Evolutionary conservation across 2,329 filamentous ascomycete genomes (phyloP).

Genomic region (Macrophomina tecta): DNA sequence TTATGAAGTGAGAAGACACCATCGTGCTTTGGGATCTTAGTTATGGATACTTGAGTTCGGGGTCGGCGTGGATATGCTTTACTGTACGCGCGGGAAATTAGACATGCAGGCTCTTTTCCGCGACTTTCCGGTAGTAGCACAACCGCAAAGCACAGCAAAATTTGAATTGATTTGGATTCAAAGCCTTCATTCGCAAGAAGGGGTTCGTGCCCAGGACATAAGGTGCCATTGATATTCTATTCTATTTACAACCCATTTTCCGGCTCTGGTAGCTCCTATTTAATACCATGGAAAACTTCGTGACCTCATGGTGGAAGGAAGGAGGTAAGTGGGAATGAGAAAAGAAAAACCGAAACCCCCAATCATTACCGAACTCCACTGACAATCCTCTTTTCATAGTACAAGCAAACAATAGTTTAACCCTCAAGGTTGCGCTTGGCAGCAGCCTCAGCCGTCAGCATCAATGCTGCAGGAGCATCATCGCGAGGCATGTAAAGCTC

Average conservation of each 20-base stretch:
- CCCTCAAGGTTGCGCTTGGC: constrained; percentile 68
- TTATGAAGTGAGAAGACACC: too few relatives aligned
- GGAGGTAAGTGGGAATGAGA: constrained; percentile 20
- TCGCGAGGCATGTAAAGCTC: constrained; percentile 82
- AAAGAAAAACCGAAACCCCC: not conserved
- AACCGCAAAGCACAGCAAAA: too few relatives aligned
- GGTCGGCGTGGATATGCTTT: too few relatives aligned
- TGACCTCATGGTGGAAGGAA: constrained; percentile 15
- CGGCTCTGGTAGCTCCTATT: constrained; percentile 21
- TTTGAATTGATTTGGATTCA: not conserved
- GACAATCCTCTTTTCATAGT: constrained; percentile 15
- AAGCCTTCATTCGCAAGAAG: not conserved
- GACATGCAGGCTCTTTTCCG: too few relatives aligned
- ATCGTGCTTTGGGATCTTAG: too few relatives aligned
- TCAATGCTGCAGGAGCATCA: constrained; percentile 75
- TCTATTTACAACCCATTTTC: constrained; percentile 25
- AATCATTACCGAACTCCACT: constrained; percentile 5
- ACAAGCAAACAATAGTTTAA: constrained; percentile 9
- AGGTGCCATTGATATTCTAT: constrained; percentile 13
- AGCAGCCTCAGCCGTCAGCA: constrained; percentile 72
- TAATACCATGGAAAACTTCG: constrained; percentile 10
- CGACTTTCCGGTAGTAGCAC: too few relatives aligned
- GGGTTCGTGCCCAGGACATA: not conserved
- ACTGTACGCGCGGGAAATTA: too few relatives aligned
- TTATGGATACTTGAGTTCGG: too few relatives aligned